phyloP scores from a whole-genome alignment of 768 basidiomycete species.

The Lentinula sp. region DNA sequence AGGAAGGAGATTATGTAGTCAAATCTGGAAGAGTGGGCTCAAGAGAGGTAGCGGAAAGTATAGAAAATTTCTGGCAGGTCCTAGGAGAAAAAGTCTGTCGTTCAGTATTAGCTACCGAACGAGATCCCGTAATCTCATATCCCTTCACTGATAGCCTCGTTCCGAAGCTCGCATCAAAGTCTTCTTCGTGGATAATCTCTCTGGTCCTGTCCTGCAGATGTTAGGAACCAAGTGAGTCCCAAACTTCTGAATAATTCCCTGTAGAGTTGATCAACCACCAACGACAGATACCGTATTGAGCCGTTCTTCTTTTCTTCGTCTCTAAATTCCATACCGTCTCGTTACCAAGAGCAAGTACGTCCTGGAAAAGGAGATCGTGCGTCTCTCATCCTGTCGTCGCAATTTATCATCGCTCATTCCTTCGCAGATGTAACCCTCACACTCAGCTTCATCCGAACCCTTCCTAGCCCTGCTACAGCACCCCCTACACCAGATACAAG shows the following conservation, averaged over 20 bases:
- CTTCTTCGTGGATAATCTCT: slow-evolving; percentile 30
- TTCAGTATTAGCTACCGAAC: neutral
- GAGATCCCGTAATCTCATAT: neutral
- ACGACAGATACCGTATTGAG: slow-evolving; percentile 31
- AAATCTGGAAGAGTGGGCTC: slow-evolving; percentile 11
- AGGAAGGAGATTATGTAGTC: slow-evolving; percentile 6
- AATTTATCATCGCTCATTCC: neutral
- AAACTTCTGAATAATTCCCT: neutral
- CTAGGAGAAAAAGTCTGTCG: slow-evolving; percentile 20
- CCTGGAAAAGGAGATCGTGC: slow-evolving; percentile 28
- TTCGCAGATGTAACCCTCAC: slow-evolving; percentile 36
- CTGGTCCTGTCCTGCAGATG: slow-evolving; percentile 24
- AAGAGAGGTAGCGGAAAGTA: slow-evolving; percentile 9
- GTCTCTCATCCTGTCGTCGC: slow-evolving; percentile 9
- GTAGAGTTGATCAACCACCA: neutral
- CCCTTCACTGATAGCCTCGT: slow-evolving; percentile 12
- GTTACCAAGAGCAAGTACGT: slow-evolving; percentile 30
- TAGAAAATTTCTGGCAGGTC: slow-evolving; percentile 19
- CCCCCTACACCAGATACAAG: neutral
- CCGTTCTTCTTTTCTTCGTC: slow-evolving; percentile 41
- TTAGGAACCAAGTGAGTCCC: slow-evolving; percentile 28
- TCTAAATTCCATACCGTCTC: slow-evolving; percentile 34
- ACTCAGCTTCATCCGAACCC: slow-evolving; percentile 25
- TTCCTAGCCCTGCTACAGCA: neutral
- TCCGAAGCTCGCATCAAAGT: slow-evolving; percentile 22